phyloP scores from a whole-genome alignment of 169 alveolate species.

The Babesia ovis region DNA sequence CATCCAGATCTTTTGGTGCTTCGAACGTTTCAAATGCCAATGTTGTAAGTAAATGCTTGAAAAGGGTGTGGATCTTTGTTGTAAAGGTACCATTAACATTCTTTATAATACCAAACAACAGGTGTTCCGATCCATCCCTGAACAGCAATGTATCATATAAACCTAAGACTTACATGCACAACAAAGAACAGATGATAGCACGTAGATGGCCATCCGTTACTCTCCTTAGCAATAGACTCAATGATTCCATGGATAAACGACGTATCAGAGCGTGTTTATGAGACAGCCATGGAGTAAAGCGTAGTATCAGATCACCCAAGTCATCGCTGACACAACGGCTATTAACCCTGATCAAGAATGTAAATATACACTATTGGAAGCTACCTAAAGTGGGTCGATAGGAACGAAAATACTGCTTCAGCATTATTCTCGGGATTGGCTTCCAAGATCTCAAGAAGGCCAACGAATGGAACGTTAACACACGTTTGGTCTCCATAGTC shows the following conservation, averaged over 20 bases:
- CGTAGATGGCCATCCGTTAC: background rate
- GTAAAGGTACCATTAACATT: conserved; percentile 61
- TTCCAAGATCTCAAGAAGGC: conserved; percentile 38
- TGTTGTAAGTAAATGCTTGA: conserved; percentile 26
- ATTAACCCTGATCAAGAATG: conserved; percentile 6
- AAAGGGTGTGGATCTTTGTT: conserved; percentile 31
- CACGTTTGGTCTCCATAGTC: conserved; percentile 48
- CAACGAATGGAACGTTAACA: conserved; percentile 40
- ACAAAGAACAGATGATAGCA: conserved; percentile 1
- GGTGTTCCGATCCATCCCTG: conserved; percentile 63
- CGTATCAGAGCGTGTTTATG: conserved; percentile 25
- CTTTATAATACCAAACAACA: conserved; percentile 43
- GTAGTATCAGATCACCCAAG: conserved; percentile 14
- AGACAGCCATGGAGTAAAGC: conserved; percentile 45
- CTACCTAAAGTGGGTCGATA: conserved; percentile 56
- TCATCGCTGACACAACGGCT: conserved; percentile 32
- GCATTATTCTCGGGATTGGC: conserved; percentile 48
- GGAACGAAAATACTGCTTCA: conserved; percentile 48
- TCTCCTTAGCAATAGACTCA: conserved; percentile 53
- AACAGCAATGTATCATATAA: too few relatives aligned
- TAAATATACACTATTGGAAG: background rate
- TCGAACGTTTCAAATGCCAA: background rate
- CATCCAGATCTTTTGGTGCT: background rate
- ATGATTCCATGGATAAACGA: conserved; percentile 64
- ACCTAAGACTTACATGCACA: conserved; percentile 38